Evolutionary conservation across 306 rosid genomes (phyloP).

Genomic region (Glycyrrhiza uralensis): DNA sequence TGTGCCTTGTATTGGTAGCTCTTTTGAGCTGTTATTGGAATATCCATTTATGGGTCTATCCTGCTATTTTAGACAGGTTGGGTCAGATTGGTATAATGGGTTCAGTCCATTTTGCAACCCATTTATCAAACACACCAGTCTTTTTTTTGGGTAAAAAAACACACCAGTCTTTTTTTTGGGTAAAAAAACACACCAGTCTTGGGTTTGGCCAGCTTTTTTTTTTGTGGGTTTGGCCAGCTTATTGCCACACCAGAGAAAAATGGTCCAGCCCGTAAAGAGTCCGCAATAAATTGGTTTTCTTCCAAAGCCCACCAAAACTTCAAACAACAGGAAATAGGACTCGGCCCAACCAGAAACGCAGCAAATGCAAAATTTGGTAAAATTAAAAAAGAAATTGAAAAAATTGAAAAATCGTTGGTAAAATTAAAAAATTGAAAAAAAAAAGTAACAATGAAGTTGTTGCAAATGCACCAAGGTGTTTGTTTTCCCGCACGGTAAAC

Average conservation of each 20-base stretch:
- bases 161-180: too few species aligned
- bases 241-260: too few species aligned
- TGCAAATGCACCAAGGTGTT: background rate
- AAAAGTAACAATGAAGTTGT: background rate
- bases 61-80: background rate
- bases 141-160: too few species aligned
- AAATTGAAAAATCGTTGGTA: too few species aligned
- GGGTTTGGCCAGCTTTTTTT: background rate
- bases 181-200: too few species aligned
- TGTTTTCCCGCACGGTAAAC: slow-evolving; percentile 40
- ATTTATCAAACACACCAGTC: slow-evolving; percentile 1
- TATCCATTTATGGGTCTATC: background rate
- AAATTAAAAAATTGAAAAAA: background rate
- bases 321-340: too few species aligned
- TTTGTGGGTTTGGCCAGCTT: too few species aligned
- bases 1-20: too few species aligned
- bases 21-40: too few species aligned
- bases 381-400: background rate
- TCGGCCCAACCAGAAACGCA: background rate
- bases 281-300: too few species aligned
- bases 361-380: background rate
- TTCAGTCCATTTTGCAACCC: background rate
- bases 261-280: too few species aligned
- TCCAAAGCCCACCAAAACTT: too few species aligned
- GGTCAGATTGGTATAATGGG: background rate